Conservation (phyloP, 306 rosid genomes). For the Datisca glomerata region DNA sequence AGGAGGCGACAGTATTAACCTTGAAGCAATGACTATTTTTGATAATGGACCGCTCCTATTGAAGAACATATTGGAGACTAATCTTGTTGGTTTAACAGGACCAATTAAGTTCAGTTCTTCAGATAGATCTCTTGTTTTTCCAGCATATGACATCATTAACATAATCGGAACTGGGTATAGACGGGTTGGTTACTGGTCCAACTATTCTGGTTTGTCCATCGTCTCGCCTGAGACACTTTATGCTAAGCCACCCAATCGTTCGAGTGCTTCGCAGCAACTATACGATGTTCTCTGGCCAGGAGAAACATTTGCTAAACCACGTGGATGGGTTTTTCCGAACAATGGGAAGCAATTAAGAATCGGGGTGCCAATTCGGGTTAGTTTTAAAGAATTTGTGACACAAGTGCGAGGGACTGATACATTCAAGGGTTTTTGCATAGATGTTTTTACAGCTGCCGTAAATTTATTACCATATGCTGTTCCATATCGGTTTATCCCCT, state of each 20-base stretch:
- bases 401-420: slow-evolving; percentile 45
- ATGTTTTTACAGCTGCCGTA: slow-evolving; percentile 73
- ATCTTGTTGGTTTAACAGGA: slow-evolving; percentile 71
- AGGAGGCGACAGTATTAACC: slow-evolving; percentile 41
- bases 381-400: slow-evolving; percentile 69
- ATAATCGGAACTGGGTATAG: slow-evolving; percentile 69
- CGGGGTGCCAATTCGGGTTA: slow-evolving; percentile 68
- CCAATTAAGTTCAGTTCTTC: slow-evolving; percentile 41
- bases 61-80: slow-evolving; percentile 42
- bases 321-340: slow-evolving; percentile 97
- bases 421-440: slow-evolving; percentile 82
- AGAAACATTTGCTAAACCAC: slow-evolving; percentile 56
- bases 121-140: slow-evolving; percentile 49
- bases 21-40: slow-evolving; percentile 78
- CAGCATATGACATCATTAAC: slow-evolving; percentile 74
- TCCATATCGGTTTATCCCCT: slow-evolving; percentile 52
- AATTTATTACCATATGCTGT: slow-evolving; percentile 78
- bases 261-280: slow-evolving; percentile 52
- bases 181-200: slow-evolving; percentile 83
- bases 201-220: slow-evolving; percentile 80
- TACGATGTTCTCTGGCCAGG: slow-evolving; percentile 84
- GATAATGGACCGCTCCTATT: slow-evolving; percentile 59
- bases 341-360: slow-evolving; percentile 65
- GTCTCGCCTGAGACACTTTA: slow-evolving; percentile 67
- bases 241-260: slow-evolving; percentile 62